Conservation (phyloP, 306 rosid species). For the Cicer bijugum region DNA sequence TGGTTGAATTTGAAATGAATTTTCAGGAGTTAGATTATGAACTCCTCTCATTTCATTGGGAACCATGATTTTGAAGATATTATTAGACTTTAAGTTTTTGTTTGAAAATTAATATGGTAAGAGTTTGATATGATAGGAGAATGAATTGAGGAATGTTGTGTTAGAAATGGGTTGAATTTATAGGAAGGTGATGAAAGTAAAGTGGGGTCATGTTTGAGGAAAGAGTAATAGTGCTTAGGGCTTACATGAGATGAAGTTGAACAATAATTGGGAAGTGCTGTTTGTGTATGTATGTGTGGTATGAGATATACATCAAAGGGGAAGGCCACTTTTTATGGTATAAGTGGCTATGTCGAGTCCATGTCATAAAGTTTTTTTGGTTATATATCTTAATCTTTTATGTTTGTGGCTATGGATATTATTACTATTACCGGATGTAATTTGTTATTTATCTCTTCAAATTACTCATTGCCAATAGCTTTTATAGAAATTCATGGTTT, state of each 20-base stretch:
- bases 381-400: not conserved
- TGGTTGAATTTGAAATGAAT: slow-evolving; percentile 46
- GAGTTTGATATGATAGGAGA: slow-evolving; percentile 37
- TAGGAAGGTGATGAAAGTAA: slow-evolving; percentile 49
- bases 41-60: slow-evolving; percentile 63
- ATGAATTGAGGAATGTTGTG: slow-evolving; percentile 42
- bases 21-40: slow-evolving; percentile 54
- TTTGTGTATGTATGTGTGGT: slow-evolving; percentile 53
- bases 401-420: slow-evolving; percentile 41
- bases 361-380: slow-evolving; percentile 45
- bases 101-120: slow-evolving; percentile 27
- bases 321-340: slow-evolving; percentile 38
- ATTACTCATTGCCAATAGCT: slow-evolving; percentile 34
- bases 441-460: slow-evolving; percentile 29
- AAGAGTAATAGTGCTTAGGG: slow-evolving; percentile 51
- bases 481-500: slow-evolving; percentile 37
- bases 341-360: slow-evolving; percentile 42
- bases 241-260: slow-evolving; percentile 57
- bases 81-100: slow-evolving; percentile 26
- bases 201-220: slow-evolving; percentile 58
- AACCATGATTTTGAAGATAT: slow-evolving; percentile 52
- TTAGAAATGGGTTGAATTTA: slow-evolving; percentile 57
- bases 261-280: slow-evolving; percentile 60
- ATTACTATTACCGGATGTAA: slow-evolving; percentile 12
- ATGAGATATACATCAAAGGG: slow-evolving; percentile 43